Evolutionary conservation across 2,329 filamentous ascomycete genomes (phyloP).

Genomic region (Macroventuria anomochaeta): DNA sequence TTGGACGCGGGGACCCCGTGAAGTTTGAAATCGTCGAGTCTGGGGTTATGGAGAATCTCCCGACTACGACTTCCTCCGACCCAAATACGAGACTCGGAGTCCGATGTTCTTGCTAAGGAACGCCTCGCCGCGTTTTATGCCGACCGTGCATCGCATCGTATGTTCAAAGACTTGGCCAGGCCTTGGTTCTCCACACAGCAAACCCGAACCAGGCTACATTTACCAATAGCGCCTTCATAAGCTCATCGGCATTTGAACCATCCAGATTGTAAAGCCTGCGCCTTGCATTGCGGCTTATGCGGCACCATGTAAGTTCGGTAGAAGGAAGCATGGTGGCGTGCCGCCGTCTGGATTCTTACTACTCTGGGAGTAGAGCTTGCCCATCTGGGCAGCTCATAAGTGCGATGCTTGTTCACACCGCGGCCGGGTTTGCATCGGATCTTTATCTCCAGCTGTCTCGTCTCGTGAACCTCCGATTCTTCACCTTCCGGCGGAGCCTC

Average conservation of each 20-base stretch:
- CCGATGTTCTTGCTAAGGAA: too few relatives aligned
- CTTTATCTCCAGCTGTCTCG: background rate
- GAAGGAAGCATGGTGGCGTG: slow-evolving; percentile 9
- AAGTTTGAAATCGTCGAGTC: slow-evolving; percentile 1
- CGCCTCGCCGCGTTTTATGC: too few relatives aligned
- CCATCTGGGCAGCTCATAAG: slow-evolving; percentile 3
- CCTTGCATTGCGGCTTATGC: slow-evolving; percentile 15
- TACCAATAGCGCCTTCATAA: background rate
- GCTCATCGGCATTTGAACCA: slow-evolving; percentile 4
- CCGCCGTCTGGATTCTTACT: background rate
- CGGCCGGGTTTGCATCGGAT: slow-evolving; percentile 9
- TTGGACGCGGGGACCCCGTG: slow-evolving; percentile 6
- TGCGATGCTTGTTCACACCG: slow-evolving; percentile 11
- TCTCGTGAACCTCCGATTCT: slow-evolving; percentile 11
- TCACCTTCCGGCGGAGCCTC: slow-evolving; percentile 12
- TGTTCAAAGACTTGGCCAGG: background rate
- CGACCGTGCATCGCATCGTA: too few relatives aligned
- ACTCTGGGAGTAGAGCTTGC: slow-evolving; percentile 5
- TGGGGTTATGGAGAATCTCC: slow-evolving; percentile 5
- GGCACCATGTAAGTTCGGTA: background rate
- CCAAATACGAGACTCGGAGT: background rate
- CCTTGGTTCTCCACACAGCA: background rate
- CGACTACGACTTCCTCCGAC: background rate
- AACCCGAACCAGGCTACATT: background rate
- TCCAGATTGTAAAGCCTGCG: background rate